phyloP scores from a whole-genome alignment of 2,329 filamentous ascomycete genomes.

The Clonostachys solani region DNA sequence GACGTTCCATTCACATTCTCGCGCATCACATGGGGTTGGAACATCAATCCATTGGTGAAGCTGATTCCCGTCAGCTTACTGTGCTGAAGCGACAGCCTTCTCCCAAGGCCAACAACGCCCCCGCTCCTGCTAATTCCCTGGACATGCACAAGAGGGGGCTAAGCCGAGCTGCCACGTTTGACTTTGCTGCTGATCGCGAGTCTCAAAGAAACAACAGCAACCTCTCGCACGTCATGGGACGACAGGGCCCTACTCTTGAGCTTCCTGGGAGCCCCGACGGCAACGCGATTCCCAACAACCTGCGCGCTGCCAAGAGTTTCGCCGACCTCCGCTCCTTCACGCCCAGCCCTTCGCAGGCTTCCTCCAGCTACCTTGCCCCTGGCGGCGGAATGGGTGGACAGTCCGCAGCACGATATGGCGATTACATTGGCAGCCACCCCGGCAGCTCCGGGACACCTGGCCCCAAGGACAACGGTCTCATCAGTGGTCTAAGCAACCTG shows the following conservation, averaged over 20 bases:
- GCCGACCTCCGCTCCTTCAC: conserved; percentile 94
- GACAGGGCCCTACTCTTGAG: conserved; percentile 82
- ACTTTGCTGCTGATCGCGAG: conserved; percentile 81
- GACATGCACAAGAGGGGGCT: conserved; percentile 80
- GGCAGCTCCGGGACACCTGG: conserved; percentile 29
- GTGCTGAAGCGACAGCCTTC: conserved; percentile 67
- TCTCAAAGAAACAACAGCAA: conserved; percentile 61
- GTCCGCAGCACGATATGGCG: conserved; percentile 35
- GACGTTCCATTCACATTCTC: conserved; percentile 87
- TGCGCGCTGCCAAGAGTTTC: conserved; percentile 93
- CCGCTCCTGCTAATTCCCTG: conserved; percentile 57
- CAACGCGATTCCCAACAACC: conserved; percentile 64
- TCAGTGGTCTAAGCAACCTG: conserved; percentile 44
- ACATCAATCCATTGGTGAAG: conserved; percentile 84
- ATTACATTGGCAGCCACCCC: conserved; percentile 34
- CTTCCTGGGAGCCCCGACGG: conserved; percentile 75
- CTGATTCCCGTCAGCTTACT: conserved; percentile 84
- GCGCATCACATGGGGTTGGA: conserved; percentile 93
- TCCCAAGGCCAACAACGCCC: conserved; percentile 51
- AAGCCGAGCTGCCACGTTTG: conserved; percentile 93
- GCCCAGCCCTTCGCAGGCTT: conserved; percentile 81
- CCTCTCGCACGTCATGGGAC: conserved; percentile 68
- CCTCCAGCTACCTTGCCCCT: conserved; percentile 67
- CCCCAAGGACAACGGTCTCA: conserved; percentile 33
- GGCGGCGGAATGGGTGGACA: conserved; percentile 41